Conservation (phyloP, 23 red algal genomes). For the Cyanidium caldarium region DNA sequence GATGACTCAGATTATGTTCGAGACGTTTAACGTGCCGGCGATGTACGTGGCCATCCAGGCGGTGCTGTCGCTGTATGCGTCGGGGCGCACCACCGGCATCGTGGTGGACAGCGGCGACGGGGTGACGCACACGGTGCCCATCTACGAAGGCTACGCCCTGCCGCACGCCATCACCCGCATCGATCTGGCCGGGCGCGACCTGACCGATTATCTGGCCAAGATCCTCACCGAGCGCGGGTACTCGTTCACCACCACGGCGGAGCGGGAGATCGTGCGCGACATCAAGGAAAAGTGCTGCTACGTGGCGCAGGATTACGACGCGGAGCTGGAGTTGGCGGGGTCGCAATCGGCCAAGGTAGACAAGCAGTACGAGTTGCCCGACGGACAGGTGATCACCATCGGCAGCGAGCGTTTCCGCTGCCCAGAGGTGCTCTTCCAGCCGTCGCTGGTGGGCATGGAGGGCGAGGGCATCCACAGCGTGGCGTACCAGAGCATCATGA, state of each 20-base stretch:
- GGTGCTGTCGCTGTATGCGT: slow-evolving; percentile 93
- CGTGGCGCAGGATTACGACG: slow-evolving; percentile 88
- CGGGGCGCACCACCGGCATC: slow-evolving; percentile 84
- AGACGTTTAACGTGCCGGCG: slow-evolving; percentile 88
- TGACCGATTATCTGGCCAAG: slow-evolving; percentile 80
- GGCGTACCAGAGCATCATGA: slow-evolving; percentile 88
- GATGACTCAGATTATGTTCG: slow-evolving; percentile 99
- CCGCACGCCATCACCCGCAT: slow-evolving; percentile 90
- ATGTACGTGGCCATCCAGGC: slow-evolving; percentile 98
- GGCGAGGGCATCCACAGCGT: slow-evolving; percentile 65
- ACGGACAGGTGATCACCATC: slow-evolving; percentile 93
- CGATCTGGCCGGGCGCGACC: slow-evolving; percentile 84
- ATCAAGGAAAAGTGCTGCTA: slow-evolving; percentile 94
- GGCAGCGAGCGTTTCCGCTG: slow-evolving; percentile 85
- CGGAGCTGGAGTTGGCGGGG: slow-evolving; percentile 39
- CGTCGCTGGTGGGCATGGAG: slow-evolving; percentile 77
- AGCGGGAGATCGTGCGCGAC: slow-evolving; percentile 97
- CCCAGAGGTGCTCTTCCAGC: slow-evolving; percentile 93
- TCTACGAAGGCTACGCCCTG: slow-evolving; percentile 96
- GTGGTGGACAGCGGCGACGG: slow-evolving; percentile 97
- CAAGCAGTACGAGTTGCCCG: slow-evolving; percentile 97
- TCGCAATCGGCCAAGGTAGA: slow-evolving; percentile 51
- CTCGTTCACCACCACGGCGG: slow-evolving; percentile 92
- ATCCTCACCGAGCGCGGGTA: slow-evolving; percentile 79
- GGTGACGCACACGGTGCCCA: slow-evolving; percentile 99